phyloP scores from a whole-genome alignment of 306 rosid genomes.

The Prunus davidiana region DNA sequence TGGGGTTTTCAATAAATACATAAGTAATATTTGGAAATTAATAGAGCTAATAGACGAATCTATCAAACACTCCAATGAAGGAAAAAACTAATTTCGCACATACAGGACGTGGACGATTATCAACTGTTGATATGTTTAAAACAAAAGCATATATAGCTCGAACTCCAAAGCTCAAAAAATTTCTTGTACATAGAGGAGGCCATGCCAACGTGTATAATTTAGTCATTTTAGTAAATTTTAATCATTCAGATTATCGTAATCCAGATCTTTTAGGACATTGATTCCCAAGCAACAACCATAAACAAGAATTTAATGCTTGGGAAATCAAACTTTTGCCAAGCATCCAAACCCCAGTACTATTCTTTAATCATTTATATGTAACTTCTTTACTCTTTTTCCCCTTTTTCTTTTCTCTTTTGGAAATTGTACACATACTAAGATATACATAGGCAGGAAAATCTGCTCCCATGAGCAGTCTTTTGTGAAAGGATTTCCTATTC shows the following conservation, averaged over 20 bases:
- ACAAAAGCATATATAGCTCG: too few relatives aligned
- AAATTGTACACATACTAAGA: background rate
- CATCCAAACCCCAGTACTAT: background rate
- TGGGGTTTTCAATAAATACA: constrained; percentile 7
- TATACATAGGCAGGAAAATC: background rate
- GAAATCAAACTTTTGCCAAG: constrained; percentile 5
- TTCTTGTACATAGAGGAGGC: background rate
- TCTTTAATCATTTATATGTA: background rate
- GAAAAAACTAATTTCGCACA: background rate
- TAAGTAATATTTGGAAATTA: background rate
- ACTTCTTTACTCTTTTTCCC: background rate
- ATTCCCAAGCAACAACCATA: background rate
- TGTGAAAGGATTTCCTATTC: background rate
- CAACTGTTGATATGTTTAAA: background rate
- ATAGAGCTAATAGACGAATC: background rate
- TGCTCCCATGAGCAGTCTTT: background rate
- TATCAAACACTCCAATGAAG: background rate
- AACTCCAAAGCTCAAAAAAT: background rate
- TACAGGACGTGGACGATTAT: background rate
- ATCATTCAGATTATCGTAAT: background rate
- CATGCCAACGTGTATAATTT: background rate
- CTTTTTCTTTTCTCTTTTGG: constrained; percentile 14
- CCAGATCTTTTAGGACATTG: background rate
- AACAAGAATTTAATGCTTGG: background rate
- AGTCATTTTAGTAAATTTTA: background rate